Evolutionary conservation across 768 basidiomycete species (phyloP).

Genomic region (Myochromella boudieri): DNA sequence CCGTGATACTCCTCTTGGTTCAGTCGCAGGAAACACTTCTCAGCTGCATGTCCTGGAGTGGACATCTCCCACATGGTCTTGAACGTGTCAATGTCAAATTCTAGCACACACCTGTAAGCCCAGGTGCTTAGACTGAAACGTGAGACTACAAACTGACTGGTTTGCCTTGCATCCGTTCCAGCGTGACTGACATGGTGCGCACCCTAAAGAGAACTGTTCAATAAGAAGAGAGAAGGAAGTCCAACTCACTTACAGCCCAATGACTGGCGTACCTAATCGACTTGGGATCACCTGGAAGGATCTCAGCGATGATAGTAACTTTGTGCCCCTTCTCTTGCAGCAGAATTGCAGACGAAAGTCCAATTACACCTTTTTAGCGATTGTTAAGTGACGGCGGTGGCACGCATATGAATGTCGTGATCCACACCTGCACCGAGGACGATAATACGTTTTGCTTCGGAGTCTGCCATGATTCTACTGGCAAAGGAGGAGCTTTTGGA

Average conservation of each 20-base stretch:
- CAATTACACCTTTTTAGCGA: slow-evolving; percentile 59
- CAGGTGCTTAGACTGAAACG: too few relatives aligned
- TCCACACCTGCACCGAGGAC: slow-evolving; percentile 33
- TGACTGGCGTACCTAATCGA: slow-evolving; percentile 68
- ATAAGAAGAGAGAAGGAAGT: neutral
- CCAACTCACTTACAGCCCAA: slow-evolving; percentile 65
- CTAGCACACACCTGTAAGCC: slow-evolving; percentile 30
- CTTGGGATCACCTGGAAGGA: slow-evolving; percentile 67
- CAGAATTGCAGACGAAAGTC: slow-evolving; percentile 69
- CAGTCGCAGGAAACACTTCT: slow-evolving; percentile 65
- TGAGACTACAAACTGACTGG: slow-evolving; percentile 49
- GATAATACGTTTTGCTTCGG: slow-evolving; percentile 20
- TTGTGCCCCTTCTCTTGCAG: slow-evolving; percentile 60
- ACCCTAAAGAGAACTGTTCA: slow-evolving; percentile 44
- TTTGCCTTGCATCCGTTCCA: slow-evolving; percentile 45
- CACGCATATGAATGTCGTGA: neutral
- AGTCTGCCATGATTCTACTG: slow-evolving; percentile 9
- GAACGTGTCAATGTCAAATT: slow-evolving; percentile 69
- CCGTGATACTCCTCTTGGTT: slow-evolving; percentile 58
- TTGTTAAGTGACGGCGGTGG: neutral
- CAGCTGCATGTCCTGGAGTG: slow-evolving; percentile 47
- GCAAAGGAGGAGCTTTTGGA: too few relatives aligned
- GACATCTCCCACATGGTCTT: slow-evolving; percentile 71
- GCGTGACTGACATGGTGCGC: slow-evolving; percentile 74
- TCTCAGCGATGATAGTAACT: slow-evolving; percentile 69